A percentile compares a stretch with the other conserved stretches of the same genome.
Evolutionary conservation across 345 rosid species (phyloP).

Genomic region (Anastatica hierochuntica): DNA sequence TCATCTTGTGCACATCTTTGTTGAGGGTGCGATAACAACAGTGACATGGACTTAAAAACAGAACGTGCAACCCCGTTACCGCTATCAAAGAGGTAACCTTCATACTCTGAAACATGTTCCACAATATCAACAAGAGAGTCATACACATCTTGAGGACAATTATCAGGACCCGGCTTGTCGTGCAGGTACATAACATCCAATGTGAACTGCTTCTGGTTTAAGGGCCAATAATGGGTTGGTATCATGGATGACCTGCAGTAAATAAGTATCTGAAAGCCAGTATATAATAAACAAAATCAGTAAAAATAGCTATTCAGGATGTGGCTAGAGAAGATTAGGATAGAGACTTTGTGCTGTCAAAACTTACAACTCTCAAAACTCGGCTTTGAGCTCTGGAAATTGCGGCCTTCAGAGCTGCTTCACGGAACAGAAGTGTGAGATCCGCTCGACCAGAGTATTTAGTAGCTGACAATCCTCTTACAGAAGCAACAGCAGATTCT

Average conservation of each 20-base stretch:
- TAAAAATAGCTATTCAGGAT: not conserved
- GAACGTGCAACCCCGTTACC: constrained; percentile 62
- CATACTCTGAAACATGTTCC: constrained; percentile 69
- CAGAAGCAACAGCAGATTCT: constrained; percentile 49
- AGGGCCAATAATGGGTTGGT: constrained; percentile 69
- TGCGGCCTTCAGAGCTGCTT: constrained; percentile 83
- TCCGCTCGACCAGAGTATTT: constrained; percentile 67
- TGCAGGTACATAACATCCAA: constrained; percentile 90
- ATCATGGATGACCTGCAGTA: constrained; percentile 77
- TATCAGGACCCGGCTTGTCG: constrained; percentile 79
- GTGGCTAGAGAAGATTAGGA: not conserved
- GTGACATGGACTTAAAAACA: constrained; percentile 57
- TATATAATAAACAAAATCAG: constrained; percentile 1
- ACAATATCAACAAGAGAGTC: constrained; percentile 71
- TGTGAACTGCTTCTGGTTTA: constrained; percentile 70
- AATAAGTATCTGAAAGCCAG: constrained; percentile 36
- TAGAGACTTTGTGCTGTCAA: not conserved
- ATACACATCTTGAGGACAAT: constrained; percentile 83
- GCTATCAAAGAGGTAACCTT: constrained; percentile 77
- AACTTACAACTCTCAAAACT: constrained; percentile 71
- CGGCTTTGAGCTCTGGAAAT: constrained; percentile 60
- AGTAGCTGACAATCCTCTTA: constrained; percentile 54
- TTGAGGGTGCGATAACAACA: constrained; percentile 72
- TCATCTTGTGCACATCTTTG: too few relatives aligned
- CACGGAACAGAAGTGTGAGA: constrained; percentile 64